A percentile compares a stretch with the other conserved stretches of the same genome.
Evolutionary conservation across 1,284 basidiomycete species (phyloP).

Genomic region (Volvariella volvacea): DNA sequence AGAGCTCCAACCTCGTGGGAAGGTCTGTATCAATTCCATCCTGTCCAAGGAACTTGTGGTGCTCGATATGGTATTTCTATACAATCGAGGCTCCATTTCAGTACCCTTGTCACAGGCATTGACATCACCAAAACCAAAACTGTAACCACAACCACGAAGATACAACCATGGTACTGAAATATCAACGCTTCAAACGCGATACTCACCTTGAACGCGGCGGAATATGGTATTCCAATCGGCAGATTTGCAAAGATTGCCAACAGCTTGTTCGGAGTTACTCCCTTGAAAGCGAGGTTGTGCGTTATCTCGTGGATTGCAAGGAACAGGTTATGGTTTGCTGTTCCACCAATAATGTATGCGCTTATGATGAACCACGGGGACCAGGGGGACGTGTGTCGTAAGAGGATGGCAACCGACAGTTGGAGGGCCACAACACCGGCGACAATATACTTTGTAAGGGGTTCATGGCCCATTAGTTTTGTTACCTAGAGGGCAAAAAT

Average conservation of each 20-base stretch:
- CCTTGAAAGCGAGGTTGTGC: constrained; percentile 91
- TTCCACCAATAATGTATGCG: constrained; percentile 89
- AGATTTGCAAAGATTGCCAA: constrained; percentile 90
- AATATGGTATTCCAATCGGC: constrained; percentile 92
- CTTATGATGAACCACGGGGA: constrained; percentile 70
- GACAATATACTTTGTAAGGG: constrained; percentile 85
- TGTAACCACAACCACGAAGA: too few relatives aligned
- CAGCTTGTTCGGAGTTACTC: constrained; percentile 78
- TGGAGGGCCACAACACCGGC: constrained; percentile 77
- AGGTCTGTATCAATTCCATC: constrained; percentile 96
- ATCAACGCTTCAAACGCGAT: background rate
- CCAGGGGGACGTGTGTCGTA: constrained; percentile 63
- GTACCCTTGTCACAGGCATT: too few relatives aligned
- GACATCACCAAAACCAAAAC: too few relatives aligned
- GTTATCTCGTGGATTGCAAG: constrained; percentile 98
- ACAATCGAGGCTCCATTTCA: background rate
- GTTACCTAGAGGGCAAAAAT: constrained; percentile 54
- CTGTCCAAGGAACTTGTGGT: constrained; percentile 93
- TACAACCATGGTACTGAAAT: background rate
- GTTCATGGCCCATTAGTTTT: constrained; percentile 93
- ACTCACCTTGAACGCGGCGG: constrained; percentile 89
- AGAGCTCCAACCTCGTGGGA: constrained; percentile 80
- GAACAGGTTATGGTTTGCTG: constrained; percentile 96
- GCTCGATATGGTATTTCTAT: constrained; percentile 88
- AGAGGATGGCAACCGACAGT: constrained; percentile 54